A percentile compares a stretch with the other conserved stretches of the same genome.
These are phyloP conservation scores for Starmerella vaccinii DNA, from an alignment of 805 yeast species.

Conservation along the genomic window DNA sequence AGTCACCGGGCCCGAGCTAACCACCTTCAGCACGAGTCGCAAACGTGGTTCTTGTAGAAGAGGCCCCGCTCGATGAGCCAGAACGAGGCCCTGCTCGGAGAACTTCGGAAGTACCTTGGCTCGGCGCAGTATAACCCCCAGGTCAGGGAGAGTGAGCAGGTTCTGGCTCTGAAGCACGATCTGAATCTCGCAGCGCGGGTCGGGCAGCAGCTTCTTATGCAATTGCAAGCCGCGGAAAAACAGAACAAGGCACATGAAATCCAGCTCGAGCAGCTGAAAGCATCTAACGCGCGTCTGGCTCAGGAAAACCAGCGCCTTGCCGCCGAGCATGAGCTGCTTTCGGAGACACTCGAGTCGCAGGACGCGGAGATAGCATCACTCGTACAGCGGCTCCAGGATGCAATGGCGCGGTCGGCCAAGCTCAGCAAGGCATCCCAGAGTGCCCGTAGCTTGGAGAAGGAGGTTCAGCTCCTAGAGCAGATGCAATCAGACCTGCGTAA, in stretches of 20 bases:
- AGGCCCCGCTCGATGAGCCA: conserved; percentile 15
- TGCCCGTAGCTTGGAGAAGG: conserved; percentile 22
- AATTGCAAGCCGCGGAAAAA: conserved; percentile 20
- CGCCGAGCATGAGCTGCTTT: conserved; percentile 15
- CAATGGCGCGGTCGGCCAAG: conserved; percentile 13
- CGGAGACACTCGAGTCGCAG: conserved; percentile 17
- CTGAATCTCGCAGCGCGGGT: conserved; percentile 25
- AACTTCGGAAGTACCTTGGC: conserved; percentile 19
- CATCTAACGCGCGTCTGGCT: conserved; percentile 13
- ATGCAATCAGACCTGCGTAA: conserved; percentile 15
- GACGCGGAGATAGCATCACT: conserved; percentile 18
- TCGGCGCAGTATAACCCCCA: conserved; percentile 12
- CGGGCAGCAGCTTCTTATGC: conserved; percentile 23
- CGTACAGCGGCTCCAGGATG: conserved; percentile 12
- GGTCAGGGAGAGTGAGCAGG: conserved; percentile 15
- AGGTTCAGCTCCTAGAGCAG: conserved; percentile 21
- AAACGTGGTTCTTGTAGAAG: background rate
- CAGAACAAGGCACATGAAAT: conserved; percentile 12
- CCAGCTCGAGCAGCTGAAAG: conserved; percentile 12
- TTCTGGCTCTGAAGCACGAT: conserved; percentile 21
- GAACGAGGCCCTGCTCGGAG: conserved; percentile 19
- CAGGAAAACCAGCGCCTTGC: conserved; percentile 20
- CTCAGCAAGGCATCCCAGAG: conserved; percentile 17
- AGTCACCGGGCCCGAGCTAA: no score
- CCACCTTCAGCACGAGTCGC: background rate